Conservation (phyloP, 164 flowering plant genomes). For the Berberis thunbergii region DNA sequence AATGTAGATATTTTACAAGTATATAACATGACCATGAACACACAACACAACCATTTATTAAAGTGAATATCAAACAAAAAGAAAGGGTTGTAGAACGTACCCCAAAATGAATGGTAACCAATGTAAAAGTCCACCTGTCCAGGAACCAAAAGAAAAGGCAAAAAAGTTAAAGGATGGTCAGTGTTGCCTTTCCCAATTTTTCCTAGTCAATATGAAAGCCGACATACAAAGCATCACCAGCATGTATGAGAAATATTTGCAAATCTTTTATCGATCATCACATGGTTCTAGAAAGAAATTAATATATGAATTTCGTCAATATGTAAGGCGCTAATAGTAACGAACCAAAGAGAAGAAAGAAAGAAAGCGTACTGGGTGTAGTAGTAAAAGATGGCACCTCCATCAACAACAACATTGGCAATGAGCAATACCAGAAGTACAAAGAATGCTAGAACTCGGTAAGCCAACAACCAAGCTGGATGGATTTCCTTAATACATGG, state of each 20-base stretch:
- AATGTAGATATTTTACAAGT: not conserved
- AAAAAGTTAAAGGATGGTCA: not conserved
- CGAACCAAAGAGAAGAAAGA: not conserved
- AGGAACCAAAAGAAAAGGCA: not conserved
- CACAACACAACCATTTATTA: too few species aligned
- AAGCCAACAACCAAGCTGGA: slow-evolving; percentile 82
- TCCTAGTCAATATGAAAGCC: not conserved
- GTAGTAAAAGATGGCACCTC: slow-evolving; percentile 65
- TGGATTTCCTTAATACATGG: slow-evolving; percentile 70
- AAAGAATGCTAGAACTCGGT: slow-evolving; percentile 51
- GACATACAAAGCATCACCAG: too few species aligned
- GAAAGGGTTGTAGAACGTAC: slow-evolving; percentile 29
- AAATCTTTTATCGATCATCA: too few species aligned
- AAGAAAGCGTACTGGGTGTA: slow-evolving; percentile 78
- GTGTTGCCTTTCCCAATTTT: not conserved
- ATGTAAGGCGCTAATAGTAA: not conserved
- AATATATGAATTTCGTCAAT: too few species aligned
- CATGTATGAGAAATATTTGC: too few species aligned
- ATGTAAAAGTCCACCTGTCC: slow-evolving; percentile 66
- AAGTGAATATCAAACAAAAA: too few species aligned
- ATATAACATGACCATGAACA: not conserved
- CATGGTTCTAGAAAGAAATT: too few species aligned
- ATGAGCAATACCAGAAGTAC: slow-evolving; percentile 50
- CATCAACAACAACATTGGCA: slow-evolving; percentile 52
- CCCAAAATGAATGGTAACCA: slow-evolving; percentile 83